Percentiles rank a stretch among this genome's conserved stretches.
Conservation (phyloP, 352 stramenopile species). For the Pythium grandisporangium region DNA sequence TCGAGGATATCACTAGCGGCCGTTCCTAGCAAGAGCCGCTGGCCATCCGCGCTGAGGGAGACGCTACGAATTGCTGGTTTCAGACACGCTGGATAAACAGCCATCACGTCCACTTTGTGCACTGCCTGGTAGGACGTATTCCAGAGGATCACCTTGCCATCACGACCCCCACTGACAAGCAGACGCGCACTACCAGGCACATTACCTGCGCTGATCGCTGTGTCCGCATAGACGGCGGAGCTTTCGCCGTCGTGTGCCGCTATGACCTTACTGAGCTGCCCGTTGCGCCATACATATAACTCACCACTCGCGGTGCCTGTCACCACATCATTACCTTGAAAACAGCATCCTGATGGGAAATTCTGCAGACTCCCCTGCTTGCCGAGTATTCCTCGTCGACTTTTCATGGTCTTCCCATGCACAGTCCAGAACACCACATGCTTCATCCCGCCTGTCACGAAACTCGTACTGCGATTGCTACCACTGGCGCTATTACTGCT, state of each 20-base stretch:
- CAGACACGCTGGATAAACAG: conserved; percentile 24
- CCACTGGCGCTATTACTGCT: no score
- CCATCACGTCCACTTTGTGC: conserved; percentile 47
- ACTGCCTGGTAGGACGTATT: conserved; percentile 57
- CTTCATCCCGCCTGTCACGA: conserved; percentile 59
- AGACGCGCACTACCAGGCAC: conserved; percentile 1
- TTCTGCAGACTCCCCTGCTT: conserved; percentile 45
- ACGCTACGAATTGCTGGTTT: conserved; percentile 33
- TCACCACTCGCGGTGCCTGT: conserved; percentile 41
- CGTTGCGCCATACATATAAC: conserved; percentile 49
- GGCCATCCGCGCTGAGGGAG: conserved; percentile 25
- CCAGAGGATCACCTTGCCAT: conserved; percentile 64
- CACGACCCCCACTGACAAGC: conserved; percentile 59
- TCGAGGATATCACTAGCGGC: conserved; percentile 85
- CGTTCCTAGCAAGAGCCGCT: conserved; percentile 75
- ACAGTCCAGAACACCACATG: conserved; percentile 64
- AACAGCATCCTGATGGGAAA: conserved; percentile 35
- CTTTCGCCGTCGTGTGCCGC: conserved; percentile 61
- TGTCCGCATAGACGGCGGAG: conserved; percentile 21
- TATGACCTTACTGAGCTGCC: conserved; percentile 31
- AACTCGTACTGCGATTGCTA: no score
- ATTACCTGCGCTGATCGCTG: neutral
- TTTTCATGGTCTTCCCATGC: conserved; percentile 39
- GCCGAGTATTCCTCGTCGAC: conserved; percentile 48
- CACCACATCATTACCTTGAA: conserved; percentile 37